These are phyloP conservation scores for Penicillium riverlandense DNA, from an alignment of 495 filamentous ascomycete species.

Conservation along the genomic window DNA sequence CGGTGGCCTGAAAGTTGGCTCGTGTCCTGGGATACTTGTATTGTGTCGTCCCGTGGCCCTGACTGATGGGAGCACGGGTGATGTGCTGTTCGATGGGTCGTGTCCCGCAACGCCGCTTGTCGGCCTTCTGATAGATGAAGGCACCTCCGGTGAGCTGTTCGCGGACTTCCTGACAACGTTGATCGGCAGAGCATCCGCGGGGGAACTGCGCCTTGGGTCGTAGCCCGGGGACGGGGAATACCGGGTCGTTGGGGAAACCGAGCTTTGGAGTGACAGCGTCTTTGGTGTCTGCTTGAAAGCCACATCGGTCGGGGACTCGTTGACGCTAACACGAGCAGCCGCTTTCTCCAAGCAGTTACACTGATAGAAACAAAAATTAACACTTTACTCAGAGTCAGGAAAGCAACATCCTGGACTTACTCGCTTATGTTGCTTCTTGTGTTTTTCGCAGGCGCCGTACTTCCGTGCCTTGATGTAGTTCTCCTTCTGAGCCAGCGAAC, in stretches of 20 bases:
- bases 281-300: slow-evolving; percentile 6
- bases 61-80: slow-evolving; percentile 1
- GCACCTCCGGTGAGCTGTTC: not conserved
- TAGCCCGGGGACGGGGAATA: slow-evolving; percentile 8
- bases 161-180: slow-evolving; percentile 4
- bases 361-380: slow-evolving; percentile 19
- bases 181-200: not conserved
- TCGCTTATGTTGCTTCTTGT: slow-evolving; percentile 42
- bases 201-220: slow-evolving; percentile 1
- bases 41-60: slow-evolving; percentile 1
- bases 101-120: slow-evolving; percentile 2
- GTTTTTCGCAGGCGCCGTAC: slow-evolving; percentile 40
- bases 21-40: not conserved
- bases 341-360: slow-evolving; percentile 41
- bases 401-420: slow-evolving; percentile 17
- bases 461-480: slow-evolving; percentile 43
- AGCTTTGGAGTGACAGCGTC: not conserved
- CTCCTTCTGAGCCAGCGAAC: slow-evolving; percentile 39
- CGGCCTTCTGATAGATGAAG: not conserved
- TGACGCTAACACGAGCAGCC: slow-evolving; percentile 16
- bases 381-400: not conserved
- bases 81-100: slow-evolving; percentile 1
- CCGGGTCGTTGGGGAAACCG: slow-evolving; percentile 6
- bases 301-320: slow-evolving; percentile 9
- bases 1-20: not conserved